Evolutionary conservation across 1,139 yeast genomes (phyloP).

Genomic region (Saccharomyces hybrid): DNA sequence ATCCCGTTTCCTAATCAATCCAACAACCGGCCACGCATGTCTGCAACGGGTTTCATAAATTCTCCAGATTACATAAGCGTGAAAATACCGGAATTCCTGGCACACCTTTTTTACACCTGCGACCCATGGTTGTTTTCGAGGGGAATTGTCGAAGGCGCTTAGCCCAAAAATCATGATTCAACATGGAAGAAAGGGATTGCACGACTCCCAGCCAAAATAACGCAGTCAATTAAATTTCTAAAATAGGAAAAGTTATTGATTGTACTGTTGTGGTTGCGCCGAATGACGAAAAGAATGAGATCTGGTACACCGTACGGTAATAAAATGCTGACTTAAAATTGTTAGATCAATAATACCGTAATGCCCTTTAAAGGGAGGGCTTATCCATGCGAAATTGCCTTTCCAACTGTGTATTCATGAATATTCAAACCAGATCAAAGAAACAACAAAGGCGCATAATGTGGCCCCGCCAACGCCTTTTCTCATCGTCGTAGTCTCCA

Average conservation of each 20-base stretch:
- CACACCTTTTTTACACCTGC: not conserved
- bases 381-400: not conserved
- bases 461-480: not conserved
- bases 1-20: not conserved
- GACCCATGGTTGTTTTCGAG: not conserved
- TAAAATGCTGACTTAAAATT: not conserved
- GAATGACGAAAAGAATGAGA: not conserved
- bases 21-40: not conserved
- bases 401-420: not conserved
- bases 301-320: not conserved
- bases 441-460: not conserved
- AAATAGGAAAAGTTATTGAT: not conserved
- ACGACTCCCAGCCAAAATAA: not conserved
- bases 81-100: not conserved
- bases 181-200: not conserved
- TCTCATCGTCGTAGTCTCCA: not conserved
- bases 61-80: not conserved
- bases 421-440: not conserved
- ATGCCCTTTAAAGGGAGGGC: not conserved
- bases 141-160: not conserved
- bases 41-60: not conserved
- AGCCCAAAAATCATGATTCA: not conserved
- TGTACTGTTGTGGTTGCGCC: not conserved
- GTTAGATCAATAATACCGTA: not conserved
- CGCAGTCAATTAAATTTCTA: not conserved